Conservation (phyloP, 768 basidiomycete species). For the Termitomyces eurrhizus region DNA sequence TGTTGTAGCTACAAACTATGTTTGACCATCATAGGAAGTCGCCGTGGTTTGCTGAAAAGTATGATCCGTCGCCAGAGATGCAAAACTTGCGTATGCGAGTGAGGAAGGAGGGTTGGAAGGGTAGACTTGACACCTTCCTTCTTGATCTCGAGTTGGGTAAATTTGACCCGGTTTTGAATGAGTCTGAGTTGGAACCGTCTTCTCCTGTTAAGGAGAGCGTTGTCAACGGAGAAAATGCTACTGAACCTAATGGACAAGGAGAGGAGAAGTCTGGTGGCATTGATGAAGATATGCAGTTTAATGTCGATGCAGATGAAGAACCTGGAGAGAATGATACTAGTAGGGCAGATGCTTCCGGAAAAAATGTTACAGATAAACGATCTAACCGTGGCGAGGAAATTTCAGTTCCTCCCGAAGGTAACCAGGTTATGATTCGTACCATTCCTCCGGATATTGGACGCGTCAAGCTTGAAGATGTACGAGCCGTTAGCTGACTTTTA, state of each 20-base stretch:
- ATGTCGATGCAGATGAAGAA: constrained; percentile 71
- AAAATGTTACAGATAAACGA: constrained; percentile 39
- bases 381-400: constrained; percentile 68
- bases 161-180: constrained; percentile 74
- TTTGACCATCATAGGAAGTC: constrained; percentile 93
- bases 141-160: constrained; percentile 81
- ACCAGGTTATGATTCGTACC: constrained; percentile 92
- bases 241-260: constrained; percentile 37
- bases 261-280: constrained; percentile 52
- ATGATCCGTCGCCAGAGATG: constrained; percentile 74
- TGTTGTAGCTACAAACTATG: constrained; percentile 86
- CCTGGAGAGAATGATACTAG: constrained; percentile 52
- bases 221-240: constrained; percentile 35
- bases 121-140: constrained; percentile 67
- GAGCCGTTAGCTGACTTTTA: constrained; percentile 19
- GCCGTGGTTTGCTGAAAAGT: constrained; percentile 97
- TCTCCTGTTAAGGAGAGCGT: constrained; percentile 52
- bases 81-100: constrained; percentile 71
- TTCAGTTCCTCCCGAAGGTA: constrained; percentile 70
- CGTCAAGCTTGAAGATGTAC: constrained; percentile 84
- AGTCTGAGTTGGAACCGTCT: constrained; percentile 49
- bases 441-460: constrained; percentile 93
- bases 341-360: constrained; percentile 59
- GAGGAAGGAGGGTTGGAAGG: constrained; percentile 82
- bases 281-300: constrained; percentile 77